Percentiles rank a stretch among this genome's conserved stretches.
Conservation (phyloP, 192 early-diverging fungal genomes). For the Backusella psychrophila region DNA sequence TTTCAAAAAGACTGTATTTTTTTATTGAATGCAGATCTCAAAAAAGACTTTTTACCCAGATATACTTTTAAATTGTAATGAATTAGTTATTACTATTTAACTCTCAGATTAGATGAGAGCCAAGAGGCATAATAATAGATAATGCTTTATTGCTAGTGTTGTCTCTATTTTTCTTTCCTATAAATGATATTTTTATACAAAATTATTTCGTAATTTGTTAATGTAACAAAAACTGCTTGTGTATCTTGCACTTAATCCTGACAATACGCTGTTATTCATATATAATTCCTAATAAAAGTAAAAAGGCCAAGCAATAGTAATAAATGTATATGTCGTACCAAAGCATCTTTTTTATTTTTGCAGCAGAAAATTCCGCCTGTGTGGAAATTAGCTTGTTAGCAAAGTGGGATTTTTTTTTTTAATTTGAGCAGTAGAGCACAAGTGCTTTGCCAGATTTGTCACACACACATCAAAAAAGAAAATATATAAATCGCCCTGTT, state of each 20-base stretch:
- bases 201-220: background rate
- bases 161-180: background rate
- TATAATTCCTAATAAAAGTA: background rate
- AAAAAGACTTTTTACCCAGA: background rate
- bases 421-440: slow-evolving; percentile 11
- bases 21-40: background rate
- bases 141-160: background rate
- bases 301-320: slow-evolving; percentile 6
- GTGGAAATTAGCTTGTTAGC: background rate
- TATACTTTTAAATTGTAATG: background rate
- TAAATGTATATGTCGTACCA: background rate
- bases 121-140: background rate
- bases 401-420: background rate
- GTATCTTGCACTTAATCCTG: background rate
- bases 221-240: background rate
- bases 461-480: background rate
- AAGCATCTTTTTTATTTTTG: background rate
- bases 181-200: background rate
- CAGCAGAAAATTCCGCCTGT: background rate
- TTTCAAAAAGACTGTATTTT: background rate
- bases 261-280: background rate
- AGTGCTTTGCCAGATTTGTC: slow-evolving; percentile 8
- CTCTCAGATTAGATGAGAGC: background rate
- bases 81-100: background rate
- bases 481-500: background rate